Percentiles rank a stretch among this genome's conserved stretches.
phyloP scores from a whole-genome alignment of 257 asterid species.

The Gentiana dahurica region DNA sequence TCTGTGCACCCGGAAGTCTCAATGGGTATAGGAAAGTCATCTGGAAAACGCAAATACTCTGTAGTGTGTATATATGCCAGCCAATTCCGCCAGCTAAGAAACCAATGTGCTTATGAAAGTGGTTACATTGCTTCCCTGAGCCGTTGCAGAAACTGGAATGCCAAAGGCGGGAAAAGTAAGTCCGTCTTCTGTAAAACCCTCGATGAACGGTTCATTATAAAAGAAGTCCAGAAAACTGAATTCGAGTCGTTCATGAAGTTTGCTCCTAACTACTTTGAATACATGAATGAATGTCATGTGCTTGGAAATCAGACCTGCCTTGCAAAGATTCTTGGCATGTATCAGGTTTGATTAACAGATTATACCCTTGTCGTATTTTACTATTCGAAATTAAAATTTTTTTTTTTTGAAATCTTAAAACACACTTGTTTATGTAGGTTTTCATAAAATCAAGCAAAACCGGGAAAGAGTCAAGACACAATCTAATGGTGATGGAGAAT shows the following conservation, averaged over 20 bases:
- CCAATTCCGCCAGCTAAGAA: conserved; percentile 56
- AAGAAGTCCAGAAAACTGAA: conserved; percentile 76
- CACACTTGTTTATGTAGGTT: conserved; percentile 32
- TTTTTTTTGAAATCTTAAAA: conserved; percentile 1
- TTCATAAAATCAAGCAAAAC: conserved; percentile 40
- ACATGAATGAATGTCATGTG: conserved; percentile 74
- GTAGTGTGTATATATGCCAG: conserved; percentile 60
- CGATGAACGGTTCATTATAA: conserved; percentile 80
- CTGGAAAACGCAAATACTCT: conserved; percentile 67
- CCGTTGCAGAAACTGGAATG: conserved; percentile 86
- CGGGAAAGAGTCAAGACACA: conserved; percentile 72
- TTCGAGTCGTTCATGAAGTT: conserved; percentile 79
- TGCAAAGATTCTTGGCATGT: conserved; percentile 86
- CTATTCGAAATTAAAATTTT: neutral
- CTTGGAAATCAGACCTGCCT: conserved; percentile 84
- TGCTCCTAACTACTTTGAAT: conserved; percentile 59
- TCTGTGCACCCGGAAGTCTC: conserved; percentile 68
- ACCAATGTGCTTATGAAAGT: conserved; percentile 67
- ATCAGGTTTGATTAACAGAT: conserved; percentile 54
- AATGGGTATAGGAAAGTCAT: conserved; percentile 62
- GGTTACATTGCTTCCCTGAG: conserved; percentile 79
- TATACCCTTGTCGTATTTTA: neutral
- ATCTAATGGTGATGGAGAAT: conserved; percentile 95
- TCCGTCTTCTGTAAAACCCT: conserved; percentile 85
- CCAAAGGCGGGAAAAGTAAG: conserved; percentile 95